Conservation (phyloP, 2,329 filamentous ascomycete genomes). For the Fusarium dlaminii region DNA sequence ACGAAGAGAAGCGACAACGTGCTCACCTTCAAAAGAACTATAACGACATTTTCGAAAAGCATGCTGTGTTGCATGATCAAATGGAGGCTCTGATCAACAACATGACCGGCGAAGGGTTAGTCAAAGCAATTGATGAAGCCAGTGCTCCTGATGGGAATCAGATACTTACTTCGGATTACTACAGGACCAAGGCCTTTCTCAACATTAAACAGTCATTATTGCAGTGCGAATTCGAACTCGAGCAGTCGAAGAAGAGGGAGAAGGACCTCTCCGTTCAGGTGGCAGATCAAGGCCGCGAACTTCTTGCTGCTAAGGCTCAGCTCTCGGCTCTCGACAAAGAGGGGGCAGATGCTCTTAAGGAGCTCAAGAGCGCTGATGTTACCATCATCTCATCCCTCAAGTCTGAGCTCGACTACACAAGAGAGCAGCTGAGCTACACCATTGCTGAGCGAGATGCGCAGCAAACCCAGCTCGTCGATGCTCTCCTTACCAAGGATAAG, state of each 20-base stretch:
- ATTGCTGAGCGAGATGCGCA: slow-evolving; percentile 64
- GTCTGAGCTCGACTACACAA: slow-evolving; percentile 65
- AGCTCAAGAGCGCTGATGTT: slow-evolving; percentile 68
- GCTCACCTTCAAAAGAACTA: slow-evolving; percentile 64
- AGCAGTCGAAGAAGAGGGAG: slow-evolving; percentile 54
- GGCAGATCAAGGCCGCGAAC: slow-evolving; percentile 64
- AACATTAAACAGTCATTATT: slow-evolving; percentile 61
- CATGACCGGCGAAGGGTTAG: slow-evolving; percentile 66
- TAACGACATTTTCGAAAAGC: slow-evolving; percentile 67
- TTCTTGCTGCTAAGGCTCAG: slow-evolving; percentile 62
- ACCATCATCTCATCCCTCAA: slow-evolving; percentile 67
- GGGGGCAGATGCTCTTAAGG: slow-evolving; percentile 63
- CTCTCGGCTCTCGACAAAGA: slow-evolving; percentile 65
- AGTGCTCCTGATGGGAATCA: slow-evolving; percentile 35
- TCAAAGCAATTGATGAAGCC: slow-evolving; percentile 50
- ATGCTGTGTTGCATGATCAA: slow-evolving; percentile 66
- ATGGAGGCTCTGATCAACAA: slow-evolving; percentile 63
- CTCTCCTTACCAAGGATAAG: slow-evolving; percentile 68
- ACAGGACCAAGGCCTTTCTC: slow-evolving; percentile 63
- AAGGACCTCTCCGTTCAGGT: slow-evolving; percentile 59
- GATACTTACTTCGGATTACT: slow-evolving; percentile 57
- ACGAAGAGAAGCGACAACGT: slow-evolving; percentile 61
- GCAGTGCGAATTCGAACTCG: slow-evolving; percentile 58
- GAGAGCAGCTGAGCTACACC: slow-evolving; percentile 60
- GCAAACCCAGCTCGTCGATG: slow-evolving; percentile 68